These are phyloP conservation scores for Diospyros kaki DNA, from an alignment of 148 eudicot genomes.

Conservation along the genomic window DNA sequence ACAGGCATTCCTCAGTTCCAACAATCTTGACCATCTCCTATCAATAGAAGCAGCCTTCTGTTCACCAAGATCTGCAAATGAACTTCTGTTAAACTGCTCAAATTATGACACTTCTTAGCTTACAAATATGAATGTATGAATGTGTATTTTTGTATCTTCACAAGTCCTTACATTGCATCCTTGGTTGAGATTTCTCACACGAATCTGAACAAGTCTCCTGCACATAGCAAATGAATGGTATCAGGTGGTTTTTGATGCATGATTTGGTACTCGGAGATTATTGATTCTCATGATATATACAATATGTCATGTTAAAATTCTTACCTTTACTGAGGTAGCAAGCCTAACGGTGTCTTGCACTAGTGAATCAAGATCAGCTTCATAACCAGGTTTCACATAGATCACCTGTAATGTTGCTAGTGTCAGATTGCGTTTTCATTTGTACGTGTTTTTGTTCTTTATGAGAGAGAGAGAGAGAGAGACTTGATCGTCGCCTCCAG, in stretches of 20 bases:
- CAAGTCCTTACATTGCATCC: constrained; percentile 51
- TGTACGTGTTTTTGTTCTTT: too few species aligned
- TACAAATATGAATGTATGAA: background rate
- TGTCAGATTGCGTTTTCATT: too few species aligned
- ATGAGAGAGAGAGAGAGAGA: constrained; percentile 10
- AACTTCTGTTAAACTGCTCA: background rate
- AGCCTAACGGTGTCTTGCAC: constrained; percentile 78
- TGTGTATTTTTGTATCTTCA: background rate
- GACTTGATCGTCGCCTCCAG: constrained; percentile 77
- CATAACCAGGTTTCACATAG: constrained; percentile 80
- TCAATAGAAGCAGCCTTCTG: constrained; percentile 50
- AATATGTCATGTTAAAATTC: background rate
- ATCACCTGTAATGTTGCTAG: constrained; percentile 50
- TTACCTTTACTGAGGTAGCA: constrained; percentile 60
- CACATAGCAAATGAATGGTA: constrained; percentile 7
- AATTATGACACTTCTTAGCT: background rate
- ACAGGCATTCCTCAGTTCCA: constrained; percentile 33
- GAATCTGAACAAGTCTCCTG: constrained; percentile 86
- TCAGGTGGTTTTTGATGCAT: too few species aligned
- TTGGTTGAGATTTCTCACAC: constrained; percentile 64
- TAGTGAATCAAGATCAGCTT: constrained; percentile 77
- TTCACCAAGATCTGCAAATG: constrained; percentile 55
- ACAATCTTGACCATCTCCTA: constrained; percentile 60
- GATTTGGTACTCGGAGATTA: too few species aligned
- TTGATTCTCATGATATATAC: too few species aligned